phyloP scores from a whole-genome alignment of 306 rosid genomes.

The Cucurbita argyrosperma region DNA sequence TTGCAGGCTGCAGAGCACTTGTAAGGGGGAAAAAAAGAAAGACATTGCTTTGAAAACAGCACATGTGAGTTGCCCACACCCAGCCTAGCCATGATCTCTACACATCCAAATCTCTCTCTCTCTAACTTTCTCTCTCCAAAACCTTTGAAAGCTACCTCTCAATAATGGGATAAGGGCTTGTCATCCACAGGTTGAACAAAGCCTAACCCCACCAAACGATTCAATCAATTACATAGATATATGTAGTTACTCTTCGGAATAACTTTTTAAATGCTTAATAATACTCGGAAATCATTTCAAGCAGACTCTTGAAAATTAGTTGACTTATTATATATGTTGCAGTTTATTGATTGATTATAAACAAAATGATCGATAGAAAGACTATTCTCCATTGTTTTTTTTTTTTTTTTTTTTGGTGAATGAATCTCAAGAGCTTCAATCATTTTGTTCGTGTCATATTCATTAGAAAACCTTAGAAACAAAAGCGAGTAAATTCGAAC shows the following conservation, averaged over 20 bases:
- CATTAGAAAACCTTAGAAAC: not conserved
- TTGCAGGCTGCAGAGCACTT: not conserved
- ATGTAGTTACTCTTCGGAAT: too few species aligned
- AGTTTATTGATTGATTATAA: not conserved
- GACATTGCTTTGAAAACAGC: not conserved
- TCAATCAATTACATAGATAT: too few species aligned
- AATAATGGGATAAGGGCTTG: not conserved
- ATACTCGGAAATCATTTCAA: too few species aligned
- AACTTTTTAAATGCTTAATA: too few species aligned
- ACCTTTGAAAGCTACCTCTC: not conserved
- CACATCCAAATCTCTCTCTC: not conserved
- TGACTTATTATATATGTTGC: not conserved
- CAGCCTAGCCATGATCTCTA: not conserved
- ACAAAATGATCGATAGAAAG: not conserved
- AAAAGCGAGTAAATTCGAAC: too few species aligned
- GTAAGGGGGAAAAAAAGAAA: not conserved
- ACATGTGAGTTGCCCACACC: slow-evolving; percentile 1
- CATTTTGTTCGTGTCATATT: not conserved
- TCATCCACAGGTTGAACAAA: not conserved
- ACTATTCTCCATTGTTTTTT: too few species aligned
- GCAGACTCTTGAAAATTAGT: too few species aligned
- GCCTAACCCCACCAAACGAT: not conserved
- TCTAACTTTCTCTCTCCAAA: not conserved
- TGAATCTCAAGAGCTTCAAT: not conserved
- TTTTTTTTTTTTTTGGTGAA: not conserved